Evolutionary conservation across 1,284 basidiomycete genomes (phyloP).

Genomic region (Trichosporon faecale): DNA sequence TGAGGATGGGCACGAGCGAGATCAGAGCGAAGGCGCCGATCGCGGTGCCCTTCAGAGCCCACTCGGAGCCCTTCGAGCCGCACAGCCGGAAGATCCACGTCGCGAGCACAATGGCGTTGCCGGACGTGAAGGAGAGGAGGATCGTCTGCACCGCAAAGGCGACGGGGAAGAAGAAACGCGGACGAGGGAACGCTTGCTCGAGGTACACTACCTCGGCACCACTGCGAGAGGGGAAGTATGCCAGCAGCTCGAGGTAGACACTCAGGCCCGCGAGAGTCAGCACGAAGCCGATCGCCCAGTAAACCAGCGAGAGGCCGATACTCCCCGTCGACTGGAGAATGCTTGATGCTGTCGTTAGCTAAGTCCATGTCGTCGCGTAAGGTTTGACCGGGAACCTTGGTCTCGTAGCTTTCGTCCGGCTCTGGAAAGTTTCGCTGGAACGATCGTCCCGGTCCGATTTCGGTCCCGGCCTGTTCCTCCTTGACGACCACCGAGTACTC

Average conservation of each 20-base stretch:
- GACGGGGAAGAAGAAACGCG: constrained; percentile 34
- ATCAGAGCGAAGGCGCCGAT: constrained; percentile 4
- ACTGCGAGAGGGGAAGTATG: constrained; percentile 33
- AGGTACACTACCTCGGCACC: constrained; percentile 37
- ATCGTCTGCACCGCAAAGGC: constrained; percentile 34
- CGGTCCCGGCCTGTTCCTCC: neutral
- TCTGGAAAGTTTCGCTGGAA: neutral
- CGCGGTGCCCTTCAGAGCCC: constrained; percentile 27
- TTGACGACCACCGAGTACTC: constrained; percentile 12
- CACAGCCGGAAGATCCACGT: constrained; percentile 30
- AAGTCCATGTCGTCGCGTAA: neutral
- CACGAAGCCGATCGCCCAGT: constrained; percentile 33
- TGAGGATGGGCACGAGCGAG: neutral
- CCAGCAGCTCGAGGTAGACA: constrained; percentile 34
- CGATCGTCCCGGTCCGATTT: neutral
- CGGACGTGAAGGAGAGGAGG: constrained; percentile 28
- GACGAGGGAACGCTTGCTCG: constrained; percentile 35
- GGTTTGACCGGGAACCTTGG: neutral
- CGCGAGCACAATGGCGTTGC: constrained; percentile 29
- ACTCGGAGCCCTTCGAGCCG: constrained; percentile 20
- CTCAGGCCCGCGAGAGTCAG: constrained; percentile 29
- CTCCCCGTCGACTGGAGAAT: constrained; percentile 27
- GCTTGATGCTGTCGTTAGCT: constrained; percentile 15
- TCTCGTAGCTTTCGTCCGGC: neutral
- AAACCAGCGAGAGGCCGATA: constrained; percentile 31